Base-by-base conservation (phyloP, 106 monocot genomes). In the Allium fistulosum region DNA sequence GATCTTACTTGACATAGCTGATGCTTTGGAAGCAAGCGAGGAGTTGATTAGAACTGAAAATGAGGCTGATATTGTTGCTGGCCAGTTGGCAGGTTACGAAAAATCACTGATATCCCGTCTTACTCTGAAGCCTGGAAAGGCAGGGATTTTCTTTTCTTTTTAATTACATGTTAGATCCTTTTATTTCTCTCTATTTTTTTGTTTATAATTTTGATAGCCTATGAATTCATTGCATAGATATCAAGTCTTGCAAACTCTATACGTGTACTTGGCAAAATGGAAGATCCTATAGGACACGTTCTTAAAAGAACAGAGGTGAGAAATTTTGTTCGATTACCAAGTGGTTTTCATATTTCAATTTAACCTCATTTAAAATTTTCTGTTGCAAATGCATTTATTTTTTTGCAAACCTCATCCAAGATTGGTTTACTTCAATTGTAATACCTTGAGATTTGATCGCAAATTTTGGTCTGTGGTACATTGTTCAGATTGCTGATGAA, bases 81-180 rank as follows among this genome's bases (percentile, higher is more conserved):
- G 91, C 13, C 77, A 83, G 64, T 68, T 79, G 47, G 74, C 88
- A 69, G 87, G 88, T 55, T 83, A 81, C 69, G 85, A 95, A 12
- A 91, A 85, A 52, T 78, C 91, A 63, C 75, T 95, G 68, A 67
- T 91, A 60, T 83, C 94, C 76, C 78, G 88, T 61, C 74, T 95
- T 58, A 88, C 90, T 65, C 51, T 95, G 62, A 95, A 90, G 62
- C 79, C 84, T 49, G 91, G 79, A 65, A 95, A 95, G 87, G 94
- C 74, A 85, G 76, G 65, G 67, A n/a, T n/a, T 61, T 17, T 8
- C 59, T 48, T 70, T 65, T 76, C 37, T 49, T 76, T 57, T 12
- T 59, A 3, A 55, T 13, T 57, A 69, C 16, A 37, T 37, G 28
- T 11, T 10, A 22, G 9, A 2, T 37, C 11, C n/a, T 53, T 46